Evolutionary conservation across 306 rosid species (phyloP).

Genomic region (Oxytropis ochrocephala): DNA sequence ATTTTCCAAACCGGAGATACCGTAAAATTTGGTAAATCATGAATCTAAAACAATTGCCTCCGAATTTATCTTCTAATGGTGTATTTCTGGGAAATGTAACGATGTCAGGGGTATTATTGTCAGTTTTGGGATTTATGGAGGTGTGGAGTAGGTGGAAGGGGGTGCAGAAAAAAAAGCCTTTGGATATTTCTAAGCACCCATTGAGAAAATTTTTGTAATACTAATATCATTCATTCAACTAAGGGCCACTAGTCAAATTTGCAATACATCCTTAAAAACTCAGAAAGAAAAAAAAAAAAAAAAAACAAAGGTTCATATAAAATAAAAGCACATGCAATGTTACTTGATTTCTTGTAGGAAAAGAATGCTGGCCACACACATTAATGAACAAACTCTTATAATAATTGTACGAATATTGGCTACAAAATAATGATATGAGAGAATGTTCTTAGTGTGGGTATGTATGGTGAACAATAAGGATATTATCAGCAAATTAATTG

Average conservation of each 20-base stretch:
- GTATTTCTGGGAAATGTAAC: too few relatives aligned
- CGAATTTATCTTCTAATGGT: too few relatives aligned
- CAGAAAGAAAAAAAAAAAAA: conserved; percentile 29
- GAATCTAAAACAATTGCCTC: too few relatives aligned
- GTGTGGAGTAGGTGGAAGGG: too few relatives aligned
- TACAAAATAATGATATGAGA: conserved; percentile 22
- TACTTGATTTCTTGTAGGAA: conserved; percentile 17
- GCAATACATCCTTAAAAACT: conserved; percentile 27
- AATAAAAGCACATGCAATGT: conserved; percentile 33
- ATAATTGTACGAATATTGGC: conserved; percentile 24
- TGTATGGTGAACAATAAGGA: conserved; percentile 3
- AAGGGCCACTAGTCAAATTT: conserved; percentile 39
- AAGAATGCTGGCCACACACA: conserved; percentile 36
- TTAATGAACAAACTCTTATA: conserved; percentile 16
- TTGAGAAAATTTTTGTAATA: conserved; percentile 4
- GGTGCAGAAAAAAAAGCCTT: too few relatives aligned
- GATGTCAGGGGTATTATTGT: too few relatives aligned
- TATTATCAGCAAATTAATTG: too few relatives aligned
- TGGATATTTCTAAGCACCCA: conserved; percentile 17
- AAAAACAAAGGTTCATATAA: conserved; percentile 23
- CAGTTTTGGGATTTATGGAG: too few relatives aligned
- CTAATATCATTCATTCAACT: conserved; percentile 11
- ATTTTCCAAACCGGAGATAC: too few relatives aligned
- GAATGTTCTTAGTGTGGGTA: conserved; percentile 25
- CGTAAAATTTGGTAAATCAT: too few relatives aligned